phyloP scores from a whole-genome alignment of 2,329 filamentous ascomycete species.

The Penicillium rolfsii region DNA sequence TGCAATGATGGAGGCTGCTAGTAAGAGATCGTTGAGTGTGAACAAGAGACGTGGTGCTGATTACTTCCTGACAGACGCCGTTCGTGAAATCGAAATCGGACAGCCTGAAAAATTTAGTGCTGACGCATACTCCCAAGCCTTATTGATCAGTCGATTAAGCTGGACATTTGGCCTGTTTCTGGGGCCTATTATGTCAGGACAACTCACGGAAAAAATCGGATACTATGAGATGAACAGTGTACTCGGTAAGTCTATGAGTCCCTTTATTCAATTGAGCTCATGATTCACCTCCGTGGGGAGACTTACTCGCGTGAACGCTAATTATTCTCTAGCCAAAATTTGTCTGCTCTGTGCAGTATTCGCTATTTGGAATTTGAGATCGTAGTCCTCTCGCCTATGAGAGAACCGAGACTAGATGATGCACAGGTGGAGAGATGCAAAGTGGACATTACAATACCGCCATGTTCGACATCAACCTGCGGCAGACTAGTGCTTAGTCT shows the following conservation, averaged over 20 bases:
- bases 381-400: background rate
- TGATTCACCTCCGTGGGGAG: background rate
- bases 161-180: background rate
- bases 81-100: background rate
- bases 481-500: too few species aligned
- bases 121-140: background rate
- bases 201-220: background rate
- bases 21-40: constrained; percentile 22
- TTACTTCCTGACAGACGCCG: background rate
- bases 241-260: background rate
- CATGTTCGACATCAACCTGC: too few species aligned
- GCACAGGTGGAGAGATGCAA: too few species aligned
- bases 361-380: background rate
- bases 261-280: background rate
- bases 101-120: background rate
- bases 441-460: too few species aligned
- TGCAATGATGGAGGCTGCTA: constrained; percentile 35
- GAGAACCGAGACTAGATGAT: too few species aligned
- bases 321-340: background rate
- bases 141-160: constrained; percentile 3
- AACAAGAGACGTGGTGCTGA: background rate
- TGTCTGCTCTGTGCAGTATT: background rate
- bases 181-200: background rate
- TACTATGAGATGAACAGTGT: background rate
- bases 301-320: background rate